phyloP scores from a whole-genome alignment of 2,329 filamentous ascomycete species.

The Fusarium xyrophilum region DNA sequence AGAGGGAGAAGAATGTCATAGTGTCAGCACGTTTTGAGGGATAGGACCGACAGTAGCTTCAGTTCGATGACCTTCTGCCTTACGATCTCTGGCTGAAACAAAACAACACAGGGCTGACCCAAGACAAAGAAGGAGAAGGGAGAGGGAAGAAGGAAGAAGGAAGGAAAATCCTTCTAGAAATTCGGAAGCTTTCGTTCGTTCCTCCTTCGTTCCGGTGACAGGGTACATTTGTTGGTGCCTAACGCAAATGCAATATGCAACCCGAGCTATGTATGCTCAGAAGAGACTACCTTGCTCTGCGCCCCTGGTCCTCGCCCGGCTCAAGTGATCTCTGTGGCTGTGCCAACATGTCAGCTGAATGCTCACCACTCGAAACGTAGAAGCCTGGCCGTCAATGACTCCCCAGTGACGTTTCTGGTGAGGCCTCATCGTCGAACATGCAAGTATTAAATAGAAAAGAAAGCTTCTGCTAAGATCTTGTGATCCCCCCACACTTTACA shows the following conservation, averaged over 20 bases:
- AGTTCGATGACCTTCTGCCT: neutral
- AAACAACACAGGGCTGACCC: neutral
- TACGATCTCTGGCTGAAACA: neutral
- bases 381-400: neutral
- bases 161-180: conserved; percentile 2
- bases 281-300: neutral
- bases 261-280: neutral
- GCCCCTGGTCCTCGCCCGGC: neutral
- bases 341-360: conserved; percentile 15
- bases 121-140: neutral
- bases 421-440: neutral
- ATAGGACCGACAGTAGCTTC: neutral
- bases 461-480: neutral
- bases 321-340: conserved; percentile 15
- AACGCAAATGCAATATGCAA: conserved; percentile 3
- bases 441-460: conserved; percentile 4
- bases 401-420: neutral
- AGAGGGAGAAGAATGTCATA: neutral
- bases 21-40: neutral
- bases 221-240: conserved; percentile 17
- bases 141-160: neutral
- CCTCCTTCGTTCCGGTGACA: neutral
- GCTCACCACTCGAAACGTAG: conserved; percentile 7
- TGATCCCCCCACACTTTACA: conserved; percentile 2
- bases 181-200: conserved; percentile 1